Base-by-base conservation (phyloP, 768 basidiomycete genomes). In the Russula foetens region DNA sequence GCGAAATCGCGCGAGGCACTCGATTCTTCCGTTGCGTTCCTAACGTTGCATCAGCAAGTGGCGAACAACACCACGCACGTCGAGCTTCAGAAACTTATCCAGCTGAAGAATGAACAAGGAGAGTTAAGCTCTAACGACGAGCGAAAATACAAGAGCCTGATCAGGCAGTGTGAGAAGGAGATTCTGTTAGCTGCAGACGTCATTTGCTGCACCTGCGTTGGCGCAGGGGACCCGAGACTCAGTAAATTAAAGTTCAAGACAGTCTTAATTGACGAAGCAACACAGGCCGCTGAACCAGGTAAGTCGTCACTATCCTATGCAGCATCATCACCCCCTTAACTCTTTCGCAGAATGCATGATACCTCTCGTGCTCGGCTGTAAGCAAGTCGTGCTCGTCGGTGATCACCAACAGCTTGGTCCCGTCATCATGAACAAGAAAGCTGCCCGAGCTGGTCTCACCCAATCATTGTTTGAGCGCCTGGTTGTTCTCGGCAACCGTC, bases 391-490 rank as follows among this genome's bases (percentile, higher is more conserved):
- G 28, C 83, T 99, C 43, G 97, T 99, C 56, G 97, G 97, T 55
- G 96, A 98, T 75, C 91, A 97, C 72, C 92, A 76, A 78, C 97
- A 98, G 80, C 86, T 98, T 52, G 97, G 97, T 1, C 97, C 97
- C 7, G 97, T 98, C 68, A 98, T 99, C 72, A 98, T 99, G 97
- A 99, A 98, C 83, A 99, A 99, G 83, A 98, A 99, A 71, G 97
- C 97, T 0, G 96, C 97, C 2, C 90, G 94, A n/a, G 97, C 97
- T 5, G 97, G 97, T 21, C 82, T 99, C 41, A 98, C 95, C 0
- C 97, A 98, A 70, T 99, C 97, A 0, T 85, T 99, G 21, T 99
- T 99, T 67, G 97, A 99, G 71, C 89, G 97, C 47, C 86, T 99
- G 49, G 94, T 99, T 63, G 81, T 98, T 47, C 86, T 98, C 59